Evolutionary conservation across 495 filamentous ascomycete genomes (phyloP).

Genomic region (Lepraria neglecta): DNA sequence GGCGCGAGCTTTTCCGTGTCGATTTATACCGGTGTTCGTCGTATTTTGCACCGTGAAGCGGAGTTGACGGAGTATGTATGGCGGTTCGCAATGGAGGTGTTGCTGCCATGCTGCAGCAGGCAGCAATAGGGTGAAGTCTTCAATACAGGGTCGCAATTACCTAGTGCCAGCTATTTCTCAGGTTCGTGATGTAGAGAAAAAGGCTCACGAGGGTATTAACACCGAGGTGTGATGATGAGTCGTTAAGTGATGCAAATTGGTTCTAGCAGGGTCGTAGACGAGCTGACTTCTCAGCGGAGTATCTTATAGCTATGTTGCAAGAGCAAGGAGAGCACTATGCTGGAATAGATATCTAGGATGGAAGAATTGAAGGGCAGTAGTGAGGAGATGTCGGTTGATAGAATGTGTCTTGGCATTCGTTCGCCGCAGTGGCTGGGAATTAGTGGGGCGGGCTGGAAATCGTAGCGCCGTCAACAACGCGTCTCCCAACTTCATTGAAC

Average conservation of each 20-base stretch:
- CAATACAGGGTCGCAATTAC: not conserved
- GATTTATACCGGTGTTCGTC: conserved; percentile 67
- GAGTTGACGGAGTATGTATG: conserved; percentile 64
- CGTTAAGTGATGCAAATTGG: conserved; percentile 2
- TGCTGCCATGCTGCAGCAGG: conserved; percentile 45
- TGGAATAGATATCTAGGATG: conserved; percentile 2
- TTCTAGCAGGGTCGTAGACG: not conserved
- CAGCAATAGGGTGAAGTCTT: conserved; percentile 3
- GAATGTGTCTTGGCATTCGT: conserved; percentile 18
- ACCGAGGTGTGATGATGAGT: not conserved
- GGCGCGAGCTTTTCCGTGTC: conserved; percentile 44
- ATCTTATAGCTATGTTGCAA: not conserved
- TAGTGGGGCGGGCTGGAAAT: conserved; percentile 11
- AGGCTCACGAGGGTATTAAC: not conserved
- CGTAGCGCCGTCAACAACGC: conserved; percentile 21
- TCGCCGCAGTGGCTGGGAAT: conserved; percentile 17
- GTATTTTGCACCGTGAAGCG: conserved; percentile 59
- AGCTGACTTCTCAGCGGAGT: conserved; percentile 1
- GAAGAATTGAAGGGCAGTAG: conserved; percentile 1
- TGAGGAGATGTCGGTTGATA: not conserved
- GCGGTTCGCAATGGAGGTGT: conserved; percentile 60
- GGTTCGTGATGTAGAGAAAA: not conserved
- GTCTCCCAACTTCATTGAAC: conserved; percentile 13
- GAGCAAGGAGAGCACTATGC: conserved; percentile 1
- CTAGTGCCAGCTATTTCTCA: not conserved